Percentiles rank a stretch among this genome's conserved stretches.
Evolutionary conservation across 768 basidiomycete genomes (phyloP).

Genomic region (Hygrocybe coccinea): DNA sequence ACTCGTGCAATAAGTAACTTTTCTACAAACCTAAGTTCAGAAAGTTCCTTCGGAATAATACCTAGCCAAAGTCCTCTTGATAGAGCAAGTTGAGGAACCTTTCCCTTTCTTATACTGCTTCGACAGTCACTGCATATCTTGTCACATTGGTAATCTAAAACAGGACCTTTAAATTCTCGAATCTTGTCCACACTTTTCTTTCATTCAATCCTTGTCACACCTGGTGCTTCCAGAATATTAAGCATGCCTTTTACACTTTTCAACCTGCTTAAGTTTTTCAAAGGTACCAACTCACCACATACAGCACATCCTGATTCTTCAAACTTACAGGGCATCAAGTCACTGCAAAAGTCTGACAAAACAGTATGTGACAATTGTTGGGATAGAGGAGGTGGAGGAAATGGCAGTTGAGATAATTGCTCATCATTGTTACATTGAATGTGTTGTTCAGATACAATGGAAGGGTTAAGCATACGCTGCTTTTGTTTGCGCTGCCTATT

Average conservation of each 20-base stretch:
- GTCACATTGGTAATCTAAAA: conserved; percentile 11
- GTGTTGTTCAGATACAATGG: neutral
- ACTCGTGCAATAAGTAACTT: conserved; percentile 19
- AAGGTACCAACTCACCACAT: conserved; percentile 21
- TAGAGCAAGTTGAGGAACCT: conserved; percentile 15
- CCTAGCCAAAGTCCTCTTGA: conserved; percentile 34
- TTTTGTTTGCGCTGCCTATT: neutral
- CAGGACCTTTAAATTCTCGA: conserved; percentile 12
- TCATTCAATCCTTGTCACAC: conserved; percentile 7
- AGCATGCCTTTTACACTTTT: conserved; percentile 5
- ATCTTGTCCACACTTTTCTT: conserved; percentile 6
- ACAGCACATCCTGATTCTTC: conserved; percentile 31
- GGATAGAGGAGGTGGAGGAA: neutral
- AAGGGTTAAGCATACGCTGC: neutral
- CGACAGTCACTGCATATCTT: conserved; percentile 10
- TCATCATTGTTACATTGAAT: neutral
- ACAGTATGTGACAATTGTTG: neutral
- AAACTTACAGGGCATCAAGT: conserved; percentile 4
- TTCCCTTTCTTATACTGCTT: conserved; percentile 1
- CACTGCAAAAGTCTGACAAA: conserved; percentile 1
- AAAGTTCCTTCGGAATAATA: conserved; percentile 22
- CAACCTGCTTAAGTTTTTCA: conserved; percentile 6
- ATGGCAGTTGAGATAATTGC: neutral
- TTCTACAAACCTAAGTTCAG: conserved; percentile 23
- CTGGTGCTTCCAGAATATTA: conserved; percentile 5